A percentile compares a stretch with the other conserved stretches of the same genome.
Conservation (phyloP, 176 grass and related monocot species). For the Bromus sterilis region DNA sequence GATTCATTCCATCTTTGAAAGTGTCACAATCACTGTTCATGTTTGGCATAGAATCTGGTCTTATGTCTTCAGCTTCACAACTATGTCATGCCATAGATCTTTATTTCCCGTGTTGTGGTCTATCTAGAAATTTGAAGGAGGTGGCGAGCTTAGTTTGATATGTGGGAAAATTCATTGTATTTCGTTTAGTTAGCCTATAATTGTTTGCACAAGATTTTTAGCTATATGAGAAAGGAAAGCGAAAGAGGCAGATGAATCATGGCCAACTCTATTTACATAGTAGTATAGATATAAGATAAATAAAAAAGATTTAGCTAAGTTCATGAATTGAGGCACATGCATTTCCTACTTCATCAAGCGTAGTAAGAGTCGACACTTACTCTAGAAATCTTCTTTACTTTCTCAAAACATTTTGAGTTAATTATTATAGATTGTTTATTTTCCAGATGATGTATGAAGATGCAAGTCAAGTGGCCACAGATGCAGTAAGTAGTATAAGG, state of each 20-base stretch:
- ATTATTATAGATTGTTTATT: background rate
- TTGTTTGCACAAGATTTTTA: background rate
- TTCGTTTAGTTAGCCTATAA: background rate
- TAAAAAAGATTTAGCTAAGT: background rate
- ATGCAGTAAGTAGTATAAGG: slow-evolving; percentile 58
- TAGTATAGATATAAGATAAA: background rate
- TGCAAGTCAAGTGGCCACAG: slow-evolving; percentile 71
- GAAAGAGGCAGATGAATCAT: background rate
- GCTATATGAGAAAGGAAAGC: background rate
- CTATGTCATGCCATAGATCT: background rate
- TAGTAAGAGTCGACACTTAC: background rate
- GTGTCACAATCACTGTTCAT: background rate
- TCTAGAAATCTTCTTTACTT: background rate
- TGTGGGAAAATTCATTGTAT: background rate
- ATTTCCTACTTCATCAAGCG: background rate
- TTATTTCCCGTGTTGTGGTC: background rate
- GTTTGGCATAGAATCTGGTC: background rate
- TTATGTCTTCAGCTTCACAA: background rate
- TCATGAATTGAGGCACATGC: background rate
- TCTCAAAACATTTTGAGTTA: background rate
- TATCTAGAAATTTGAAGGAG: background rate
- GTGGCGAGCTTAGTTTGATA: background rate
- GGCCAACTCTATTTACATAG: background rate
- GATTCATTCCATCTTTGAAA: background rate
- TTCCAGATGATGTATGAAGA: slow-evolving; percentile 66